Conservation (phyloP, 169 alveolate species). For the Plasmodium knowlesi region DNA sequence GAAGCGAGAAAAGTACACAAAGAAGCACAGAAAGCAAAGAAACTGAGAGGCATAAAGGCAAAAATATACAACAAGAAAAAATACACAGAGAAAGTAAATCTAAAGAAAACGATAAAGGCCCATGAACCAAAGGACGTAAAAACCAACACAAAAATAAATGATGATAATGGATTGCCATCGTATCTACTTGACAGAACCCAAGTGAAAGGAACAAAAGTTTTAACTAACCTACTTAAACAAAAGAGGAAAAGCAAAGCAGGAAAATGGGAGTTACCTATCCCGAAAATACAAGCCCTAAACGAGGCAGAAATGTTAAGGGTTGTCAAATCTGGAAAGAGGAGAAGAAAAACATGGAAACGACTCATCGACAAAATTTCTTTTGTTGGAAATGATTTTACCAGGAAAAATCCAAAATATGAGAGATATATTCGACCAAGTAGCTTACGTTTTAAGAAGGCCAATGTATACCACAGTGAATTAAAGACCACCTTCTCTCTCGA, state of each 20-base stretch:
- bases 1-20: constrained; percentile 95
- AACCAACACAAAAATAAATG: constrained; percentile 76
- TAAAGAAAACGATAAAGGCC: constrained; percentile 90
- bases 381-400: constrained; percentile 98
- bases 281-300: constrained; percentile 94
- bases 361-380: constrained; percentile 97
- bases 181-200: constrained; percentile 98
- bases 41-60: constrained; percentile 97
- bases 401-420: constrained; percentile 99
- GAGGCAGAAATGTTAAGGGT: constrained; percentile 95
- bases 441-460: constrained; percentile 98
- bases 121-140: constrained; percentile 82
- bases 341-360: constrained; percentile 98
- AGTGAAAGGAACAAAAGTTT: constrained; percentile 93
- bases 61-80: constrained; percentile 96
- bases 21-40: constrained; percentile 94
- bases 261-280: constrained; percentile 99
- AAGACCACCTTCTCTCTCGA: constrained; percentile 96
- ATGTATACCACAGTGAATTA: constrained; percentile 99
- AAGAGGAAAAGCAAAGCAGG: constrained; percentile 99
- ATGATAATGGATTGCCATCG: constrained; percentile 99
- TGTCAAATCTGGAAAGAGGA: constrained; percentile 95
- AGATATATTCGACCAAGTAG: constrained; percentile 98
- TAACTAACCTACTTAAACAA: constrained; percentile 98
- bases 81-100: constrained; percentile 97